These are phyloP conservation scores for Solanum stenotomum DNA, from an alignment of 257 asterid genomes.

Conservation along the genomic window DNA sequence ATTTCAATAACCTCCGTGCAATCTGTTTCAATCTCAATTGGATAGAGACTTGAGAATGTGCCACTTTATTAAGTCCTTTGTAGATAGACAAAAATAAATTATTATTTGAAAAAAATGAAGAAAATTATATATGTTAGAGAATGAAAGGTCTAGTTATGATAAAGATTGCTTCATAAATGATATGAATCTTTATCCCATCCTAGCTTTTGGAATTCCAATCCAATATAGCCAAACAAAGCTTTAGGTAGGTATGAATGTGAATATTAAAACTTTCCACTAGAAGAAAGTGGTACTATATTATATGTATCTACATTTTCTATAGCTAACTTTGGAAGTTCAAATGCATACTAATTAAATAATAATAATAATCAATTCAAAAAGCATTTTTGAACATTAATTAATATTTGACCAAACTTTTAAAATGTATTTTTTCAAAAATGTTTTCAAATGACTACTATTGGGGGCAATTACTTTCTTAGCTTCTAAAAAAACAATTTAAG, in stretches of 20 bases:
- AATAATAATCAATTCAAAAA: neutral
- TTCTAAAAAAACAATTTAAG: too few species aligned
- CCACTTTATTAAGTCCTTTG: neutral
- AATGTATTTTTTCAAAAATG: neutral
- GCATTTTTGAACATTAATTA: neutral
- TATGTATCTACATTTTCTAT: neutral
- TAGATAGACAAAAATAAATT: neutral
- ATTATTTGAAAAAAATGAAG: neutral
- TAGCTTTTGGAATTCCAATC: slow-evolving; percentile 2
- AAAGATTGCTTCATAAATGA: slow-evolving; percentile 17
- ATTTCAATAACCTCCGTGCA: neutral
- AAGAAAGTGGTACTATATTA: neutral
- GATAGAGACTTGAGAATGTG: neutral
- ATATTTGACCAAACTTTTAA: too few species aligned
- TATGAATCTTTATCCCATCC: slow-evolving; percentile 3
- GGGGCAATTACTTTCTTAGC: neutral
- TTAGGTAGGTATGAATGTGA: slow-evolving; percentile 7
- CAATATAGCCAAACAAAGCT: slow-evolving; percentile 5
- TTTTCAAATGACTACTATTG: neutral
- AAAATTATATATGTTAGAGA: neutral
- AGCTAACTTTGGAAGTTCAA: neutral
- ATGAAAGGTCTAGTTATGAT: slow-evolving; percentile 5
- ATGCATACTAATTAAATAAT: neutral
- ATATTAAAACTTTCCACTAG: slow-evolving; percentile 1
- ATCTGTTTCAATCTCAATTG: neutral